phyloP scores from a whole-genome alignment of 768 basidiomycete genomes.

The Favolaschia claudopus region DNA sequence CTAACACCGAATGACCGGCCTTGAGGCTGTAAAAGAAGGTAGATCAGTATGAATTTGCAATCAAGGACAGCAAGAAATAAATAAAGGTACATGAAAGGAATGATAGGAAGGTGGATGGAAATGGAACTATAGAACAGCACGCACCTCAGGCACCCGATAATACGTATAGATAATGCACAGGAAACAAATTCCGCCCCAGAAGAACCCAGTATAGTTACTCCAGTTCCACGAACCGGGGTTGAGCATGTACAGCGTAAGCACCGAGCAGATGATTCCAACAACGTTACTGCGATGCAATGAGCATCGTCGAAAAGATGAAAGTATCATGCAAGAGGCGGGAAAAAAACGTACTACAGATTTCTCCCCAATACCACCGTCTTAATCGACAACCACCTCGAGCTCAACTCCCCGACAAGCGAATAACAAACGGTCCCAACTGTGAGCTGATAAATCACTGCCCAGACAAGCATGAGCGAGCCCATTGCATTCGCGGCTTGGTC shows the following conservation, averaged over 20 bases:
- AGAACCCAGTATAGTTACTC: conserved; percentile 27
- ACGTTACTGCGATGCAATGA: conserved; percentile 17
- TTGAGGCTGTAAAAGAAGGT: too few relatives aligned
- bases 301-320: too few relatives aligned
- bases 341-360: conserved; percentile 26
- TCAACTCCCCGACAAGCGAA: conserved; percentile 28
- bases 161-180: conserved; percentile 28
- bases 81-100: too few relatives aligned
- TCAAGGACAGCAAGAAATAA: too few relatives aligned
- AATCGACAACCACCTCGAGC: conserved; percentile 22
- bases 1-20: too few relatives aligned
- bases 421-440: conserved; percentile 29
- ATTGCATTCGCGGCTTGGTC: conserved; percentile 24
- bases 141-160: conserved; percentile 27
- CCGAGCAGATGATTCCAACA: conserved; percentile 28
- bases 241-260: conserved; percentile 32
- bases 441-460: conserved; percentile 27
- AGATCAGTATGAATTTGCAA: too few relatives aligned
- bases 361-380: conserved; percentile 27
- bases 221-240: conserved; percentile 27
- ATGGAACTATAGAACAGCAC: too few relatives aligned
- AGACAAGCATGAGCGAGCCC: conserved; percentile 28
- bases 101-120: not conserved
- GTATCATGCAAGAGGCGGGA: too few relatives aligned
- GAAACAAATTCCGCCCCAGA: conserved; percentile 29